Conservation (phyloP, 192 early-diverging fungal species). For the Coemansia sp. region DNA sequence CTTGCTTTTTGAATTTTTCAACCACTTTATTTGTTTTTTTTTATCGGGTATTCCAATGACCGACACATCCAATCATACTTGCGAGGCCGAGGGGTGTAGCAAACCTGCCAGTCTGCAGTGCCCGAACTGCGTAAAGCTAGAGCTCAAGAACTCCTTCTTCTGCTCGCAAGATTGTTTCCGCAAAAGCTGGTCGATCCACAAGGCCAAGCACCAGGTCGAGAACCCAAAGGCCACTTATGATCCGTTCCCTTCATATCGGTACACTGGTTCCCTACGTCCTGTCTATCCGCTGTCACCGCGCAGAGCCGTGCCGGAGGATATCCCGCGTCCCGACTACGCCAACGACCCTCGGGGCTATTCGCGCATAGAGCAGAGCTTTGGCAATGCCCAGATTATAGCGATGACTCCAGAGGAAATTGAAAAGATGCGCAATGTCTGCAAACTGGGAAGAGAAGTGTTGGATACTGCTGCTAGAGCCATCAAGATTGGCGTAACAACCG, state of each 20-base stretch:
- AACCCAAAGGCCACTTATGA: conserved; percentile 53
- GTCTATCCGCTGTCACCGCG: conserved; percentile 73
- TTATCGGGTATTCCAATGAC: background rate
- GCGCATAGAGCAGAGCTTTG: conserved; percentile 69
- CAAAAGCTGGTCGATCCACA: conserved; percentile 62
- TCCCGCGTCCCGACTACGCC: conserved; percentile 75
- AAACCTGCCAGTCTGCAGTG: conserved; percentile 75
- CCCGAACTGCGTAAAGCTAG: conserved; percentile 77
- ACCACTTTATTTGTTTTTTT: background rate
- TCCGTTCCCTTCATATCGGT: conserved; percentile 64
- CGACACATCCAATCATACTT: conserved; percentile 17
- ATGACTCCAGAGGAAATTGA: conserved; percentile 75
- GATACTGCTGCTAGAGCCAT: conserved; percentile 82
- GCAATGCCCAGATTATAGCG: conserved; percentile 71
- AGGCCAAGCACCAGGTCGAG: conserved; percentile 27
- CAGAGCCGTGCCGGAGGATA: conserved; percentile 66
- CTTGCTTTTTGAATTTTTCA: background rate
- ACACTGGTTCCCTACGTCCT: conserved; percentile 71
- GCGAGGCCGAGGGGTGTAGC: conserved; percentile 59
- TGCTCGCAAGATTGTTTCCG: conserved; percentile 84
- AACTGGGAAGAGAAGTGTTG: conserved; percentile 85
- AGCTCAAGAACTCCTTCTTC: conserved; percentile 68
- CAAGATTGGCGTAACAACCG: conserved; percentile 85
- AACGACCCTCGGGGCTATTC: conserved; percentile 66
- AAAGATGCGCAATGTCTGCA: conserved; percentile 77